These are phyloP conservation scores for Colletotrichum sansevieriae DNA, from an alignment of 2,329 filamentous ascomycete species.

Conservation along the genomic window DNA sequence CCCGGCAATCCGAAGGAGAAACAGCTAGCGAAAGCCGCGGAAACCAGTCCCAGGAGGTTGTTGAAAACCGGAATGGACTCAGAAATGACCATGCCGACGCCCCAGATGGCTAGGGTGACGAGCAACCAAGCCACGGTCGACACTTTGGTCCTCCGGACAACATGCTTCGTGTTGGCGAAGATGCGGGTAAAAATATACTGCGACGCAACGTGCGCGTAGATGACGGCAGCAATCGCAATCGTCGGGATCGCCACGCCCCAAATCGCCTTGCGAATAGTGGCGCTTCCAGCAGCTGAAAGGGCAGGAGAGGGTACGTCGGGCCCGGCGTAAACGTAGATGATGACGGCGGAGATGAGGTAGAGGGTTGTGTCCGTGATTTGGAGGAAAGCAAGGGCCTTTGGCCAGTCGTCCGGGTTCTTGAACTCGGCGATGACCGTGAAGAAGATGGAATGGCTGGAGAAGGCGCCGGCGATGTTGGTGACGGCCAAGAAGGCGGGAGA, in stretches of 20 bases:
- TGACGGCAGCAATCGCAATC: constrained; percentile 78
- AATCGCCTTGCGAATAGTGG: constrained; percentile 70
- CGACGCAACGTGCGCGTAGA: constrained; percentile 75
- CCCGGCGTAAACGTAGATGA: constrained; percentile 78
- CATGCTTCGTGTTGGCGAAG: constrained; percentile 70
- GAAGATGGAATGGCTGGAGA: constrained; percentile 74
- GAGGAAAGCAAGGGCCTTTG: constrained; percentile 60
- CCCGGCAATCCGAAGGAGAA: constrained; percentile 69
- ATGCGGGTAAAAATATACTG: constrained; percentile 76
- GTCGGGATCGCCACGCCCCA: constrained; percentile 78
- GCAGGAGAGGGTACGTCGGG: constrained; percentile 73
- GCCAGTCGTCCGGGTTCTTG: constrained; percentile 70
- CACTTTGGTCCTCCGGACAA: constrained; percentile 61
- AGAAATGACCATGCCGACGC: constrained; percentile 75
- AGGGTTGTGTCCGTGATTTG: constrained; percentile 71
- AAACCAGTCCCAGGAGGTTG: constrained; percentile 72
- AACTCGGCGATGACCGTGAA: constrained; percentile 76
- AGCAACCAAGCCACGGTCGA: constrained; percentile 70
- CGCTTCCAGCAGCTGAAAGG: constrained; percentile 69
- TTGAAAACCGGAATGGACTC: constrained; percentile 78
- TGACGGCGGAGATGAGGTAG: constrained; percentile 73
- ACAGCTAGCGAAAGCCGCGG: constrained; percentile 75
- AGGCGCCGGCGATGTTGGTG: constrained; percentile 76
- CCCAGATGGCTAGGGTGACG: constrained; percentile 68
- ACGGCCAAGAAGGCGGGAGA: constrained; percentile 67